Evolutionary conservation across 2,329 filamentous ascomycete genomes (phyloP).

Genomic region (Colletotrichum sp.): DNA sequence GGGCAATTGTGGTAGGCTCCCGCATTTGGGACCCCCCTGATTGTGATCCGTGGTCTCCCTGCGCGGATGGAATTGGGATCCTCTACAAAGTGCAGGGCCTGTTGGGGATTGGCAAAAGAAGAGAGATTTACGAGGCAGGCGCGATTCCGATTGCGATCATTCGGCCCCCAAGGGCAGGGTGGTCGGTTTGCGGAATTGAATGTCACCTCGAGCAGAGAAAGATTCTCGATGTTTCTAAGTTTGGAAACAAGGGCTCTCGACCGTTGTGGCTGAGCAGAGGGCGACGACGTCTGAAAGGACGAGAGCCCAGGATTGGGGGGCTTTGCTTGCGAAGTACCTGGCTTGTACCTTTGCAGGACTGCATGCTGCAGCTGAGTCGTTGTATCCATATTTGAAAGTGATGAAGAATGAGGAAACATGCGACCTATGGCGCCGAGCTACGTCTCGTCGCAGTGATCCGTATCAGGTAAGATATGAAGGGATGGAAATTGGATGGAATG

Average conservation of each 20-base stretch:
- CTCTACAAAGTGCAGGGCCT: background rate
- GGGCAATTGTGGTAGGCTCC: background rate
- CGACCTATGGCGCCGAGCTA: background rate
- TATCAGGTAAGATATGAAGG: background rate
- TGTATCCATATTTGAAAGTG: background rate
- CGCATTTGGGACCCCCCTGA: background rate
- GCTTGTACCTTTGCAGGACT: background rate
- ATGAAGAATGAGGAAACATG: background rate
- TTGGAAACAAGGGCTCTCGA: background rate
- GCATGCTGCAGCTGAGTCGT: background rate
- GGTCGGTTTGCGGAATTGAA: background rate
- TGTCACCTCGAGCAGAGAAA: background rate
- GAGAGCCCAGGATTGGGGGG: background rate
- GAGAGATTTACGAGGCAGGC: background rate
- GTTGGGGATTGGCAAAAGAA: background rate
- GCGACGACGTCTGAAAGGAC: background rate
- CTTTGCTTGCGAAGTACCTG: background rate
- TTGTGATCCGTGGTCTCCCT: background rate
- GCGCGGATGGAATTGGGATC: background rate
- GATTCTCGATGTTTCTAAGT: slow-evolving; percentile 1
- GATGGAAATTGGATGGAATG: background rate
- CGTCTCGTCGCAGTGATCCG: background rate
- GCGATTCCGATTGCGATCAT: background rate
- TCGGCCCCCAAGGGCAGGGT: background rate
- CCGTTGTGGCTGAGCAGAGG: background rate